Evolutionary conservation across 176 grass and related monocot genomes (phyloP).

Genomic region (Alopecurus myosuroides): DNA sequence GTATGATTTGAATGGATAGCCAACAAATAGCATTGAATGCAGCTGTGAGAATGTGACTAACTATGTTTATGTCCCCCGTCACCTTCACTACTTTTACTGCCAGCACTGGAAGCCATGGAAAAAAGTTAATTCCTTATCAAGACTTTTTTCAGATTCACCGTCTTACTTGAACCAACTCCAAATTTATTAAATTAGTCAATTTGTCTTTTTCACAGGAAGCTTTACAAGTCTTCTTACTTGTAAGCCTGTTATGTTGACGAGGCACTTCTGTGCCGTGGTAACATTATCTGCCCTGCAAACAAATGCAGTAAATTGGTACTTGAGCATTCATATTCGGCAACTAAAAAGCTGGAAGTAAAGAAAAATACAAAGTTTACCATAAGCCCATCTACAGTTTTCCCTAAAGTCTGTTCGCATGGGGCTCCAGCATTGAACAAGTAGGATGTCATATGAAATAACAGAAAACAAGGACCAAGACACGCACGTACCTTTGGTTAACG

Average conservation of each 20-base stretch:
- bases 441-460: neutral
- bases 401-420: neutral
- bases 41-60: neutral
- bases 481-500: conserved; percentile 70
- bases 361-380: neutral
- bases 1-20: neutral
- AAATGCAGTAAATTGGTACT: too few relatives aligned
- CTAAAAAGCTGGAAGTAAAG: neutral
- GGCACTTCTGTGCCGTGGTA: too few relatives aligned
- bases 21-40: neutral
- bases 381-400: neutral
- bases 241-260: too few relatives aligned
- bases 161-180: neutral
- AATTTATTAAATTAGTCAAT: neutral
- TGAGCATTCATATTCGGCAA: too few relatives aligned
- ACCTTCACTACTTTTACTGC: conserved; percentile 76
- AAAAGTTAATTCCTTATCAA: too few relatives aligned
- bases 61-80: conserved; percentile 34
- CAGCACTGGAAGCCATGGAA: conserved; percentile 50
- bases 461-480: neutral
- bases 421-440: neutral
- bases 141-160: neutral
- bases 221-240: conserved; percentile 85
- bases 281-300: too few relatives aligned
- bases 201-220: conserved; percentile 56